Conservation (phyloP, 805 yeast species). For the Pichia paraexigua region DNA sequence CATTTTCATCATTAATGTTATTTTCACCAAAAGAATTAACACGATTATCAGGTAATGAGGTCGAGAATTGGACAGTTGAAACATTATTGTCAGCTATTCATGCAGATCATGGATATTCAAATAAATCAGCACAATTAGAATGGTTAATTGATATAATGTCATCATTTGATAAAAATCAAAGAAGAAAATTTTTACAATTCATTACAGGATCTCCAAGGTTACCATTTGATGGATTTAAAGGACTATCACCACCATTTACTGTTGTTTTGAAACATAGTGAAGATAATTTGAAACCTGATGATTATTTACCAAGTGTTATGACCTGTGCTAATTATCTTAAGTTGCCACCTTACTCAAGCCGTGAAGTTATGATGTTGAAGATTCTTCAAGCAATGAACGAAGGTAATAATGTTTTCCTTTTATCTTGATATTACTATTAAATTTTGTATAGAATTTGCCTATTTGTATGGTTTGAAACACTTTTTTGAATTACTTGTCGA, state of each 20-base stretch:
- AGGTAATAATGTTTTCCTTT: conserved; percentile 80
- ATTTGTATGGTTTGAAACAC: not conserved
- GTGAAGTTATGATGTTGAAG: conserved; percentile 49
- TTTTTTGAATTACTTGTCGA: too few relatives aligned
- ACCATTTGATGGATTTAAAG: conserved; percentile 90
- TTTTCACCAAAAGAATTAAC: conserved; percentile 71
- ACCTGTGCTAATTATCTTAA: conserved; percentile 94
- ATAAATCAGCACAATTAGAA: conserved; percentile 57
- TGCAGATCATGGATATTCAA: conserved; percentile 86
- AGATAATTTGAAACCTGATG: conserved; percentile 58
- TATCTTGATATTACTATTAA: conserved; percentile 43
- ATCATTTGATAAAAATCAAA: conserved; percentile 43
- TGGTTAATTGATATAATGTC: conserved; percentile 56
- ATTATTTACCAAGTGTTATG: conserved; percentile 93
- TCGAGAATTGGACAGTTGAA: conserved; percentile 78
- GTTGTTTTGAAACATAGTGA: conserved; percentile 84
- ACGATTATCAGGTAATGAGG: conserved; percentile 63
- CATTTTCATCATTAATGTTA: conserved; percentile 60
- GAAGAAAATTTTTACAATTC: conserved; percentile 73
- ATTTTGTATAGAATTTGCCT: not conserved
- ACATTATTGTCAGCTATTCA: conserved; percentile 53
- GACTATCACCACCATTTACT: conserved; percentile 73
- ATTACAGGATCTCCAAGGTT: conserved; percentile 88
- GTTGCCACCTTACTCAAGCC: conserved; percentile 70
- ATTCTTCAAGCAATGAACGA: conserved; percentile 69